These are phyloP conservation scores for Aspergillus ibericus DNA, from an alignment of 2,329 filamentous ascomycete genomes.

Conservation along the genomic window DNA sequence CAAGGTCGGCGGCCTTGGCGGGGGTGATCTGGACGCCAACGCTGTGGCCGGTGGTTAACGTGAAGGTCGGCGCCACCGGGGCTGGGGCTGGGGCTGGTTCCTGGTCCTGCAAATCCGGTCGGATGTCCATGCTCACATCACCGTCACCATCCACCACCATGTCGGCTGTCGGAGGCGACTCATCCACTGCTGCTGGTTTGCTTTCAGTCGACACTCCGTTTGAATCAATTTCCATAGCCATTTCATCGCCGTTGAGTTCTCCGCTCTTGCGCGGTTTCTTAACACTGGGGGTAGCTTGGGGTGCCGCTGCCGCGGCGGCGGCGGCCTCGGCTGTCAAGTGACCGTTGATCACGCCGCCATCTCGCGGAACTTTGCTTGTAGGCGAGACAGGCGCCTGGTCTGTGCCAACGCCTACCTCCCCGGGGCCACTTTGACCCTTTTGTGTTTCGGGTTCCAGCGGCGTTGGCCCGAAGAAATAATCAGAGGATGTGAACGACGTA, in stretches of 20 bases:
- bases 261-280: conserved; percentile 37
- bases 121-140: conserved; percentile 43
- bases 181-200: conserved; percentile 21
- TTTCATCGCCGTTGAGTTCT: conserved; percentile 36
- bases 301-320: conserved; percentile 11
- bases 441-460: conserved; percentile 34
- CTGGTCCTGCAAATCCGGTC: conserved; percentile 28
- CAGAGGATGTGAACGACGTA: conserved; percentile 35
- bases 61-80: conserved; percentile 35
- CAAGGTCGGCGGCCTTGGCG: conserved; percentile 50
- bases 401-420: conserved; percentile 29
- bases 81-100: conserved; percentile 32
- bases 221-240: conserved; percentile 44
- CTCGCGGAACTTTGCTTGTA: conserved; percentile 35
- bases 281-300: conserved; percentile 27
- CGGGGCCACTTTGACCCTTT: conserved; percentile 28
- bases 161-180: conserved; percentile 25
- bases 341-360: conserved; percentile 39
- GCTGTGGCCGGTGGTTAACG: conserved; percentile 47
- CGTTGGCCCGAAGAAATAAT: conserved; percentile 51
- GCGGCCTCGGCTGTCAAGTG: conserved; percentile 18
- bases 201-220: conserved; percentile 33
- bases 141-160: conserved; percentile 44
- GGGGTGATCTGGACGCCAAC: conserved; percentile 49
- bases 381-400: conserved; percentile 32